Percentiles rank a stretch among this genome's conserved stretches.
Conservation (phyloP, 163 green algal genomes). For the Botryococcus braunii region DNA sequence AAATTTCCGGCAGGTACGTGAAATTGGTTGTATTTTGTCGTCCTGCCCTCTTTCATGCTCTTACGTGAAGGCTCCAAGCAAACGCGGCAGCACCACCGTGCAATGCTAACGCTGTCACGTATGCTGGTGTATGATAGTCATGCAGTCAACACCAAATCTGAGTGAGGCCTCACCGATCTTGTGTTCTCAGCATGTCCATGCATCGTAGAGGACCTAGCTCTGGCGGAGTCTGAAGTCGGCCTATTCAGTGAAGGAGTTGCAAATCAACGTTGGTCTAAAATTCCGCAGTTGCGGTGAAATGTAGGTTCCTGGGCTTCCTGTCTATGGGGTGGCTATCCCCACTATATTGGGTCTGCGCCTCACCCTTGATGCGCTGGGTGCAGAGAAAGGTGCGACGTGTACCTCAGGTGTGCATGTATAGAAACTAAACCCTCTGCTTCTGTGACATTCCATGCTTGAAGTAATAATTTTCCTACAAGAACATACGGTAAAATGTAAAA, state of each 20-base stretch:
- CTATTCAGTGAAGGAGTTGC: background rate
- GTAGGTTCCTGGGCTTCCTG: conserved; percentile 75
- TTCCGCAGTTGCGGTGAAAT: background rate
- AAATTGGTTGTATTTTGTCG: background rate
- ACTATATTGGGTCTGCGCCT: conserved; percentile 74
- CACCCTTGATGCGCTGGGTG: conserved; percentile 68
- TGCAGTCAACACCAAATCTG: too few relatives aligned
- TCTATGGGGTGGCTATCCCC: conserved; percentile 92
- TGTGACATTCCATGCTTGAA: too few relatives aligned
- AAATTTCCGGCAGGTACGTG: conserved; percentile 71
- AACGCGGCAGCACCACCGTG: too few relatives aligned
- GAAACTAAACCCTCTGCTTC: too few relatives aligned
- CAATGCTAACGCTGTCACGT: too few relatives aligned
- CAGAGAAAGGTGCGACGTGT: conserved; percentile 42
- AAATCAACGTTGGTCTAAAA: background rate
- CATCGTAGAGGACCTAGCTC: too few relatives aligned
- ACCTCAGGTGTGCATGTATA: too few relatives aligned
- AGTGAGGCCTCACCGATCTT: background rate
- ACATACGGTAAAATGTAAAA: too few relatives aligned
- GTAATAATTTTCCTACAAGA: too few relatives aligned
- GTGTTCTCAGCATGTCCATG: background rate
- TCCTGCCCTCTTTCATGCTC: background rate
- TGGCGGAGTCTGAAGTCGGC: too few relatives aligned
- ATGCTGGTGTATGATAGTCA: too few relatives aligned
- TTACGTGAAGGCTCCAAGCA: too few relatives aligned